A percentile compares a stretch with the other conserved stretches of the same genome.
These are phyloP conservation scores for Lasiodiplodia gonubiensis DNA, from an alignment of 2,329 filamentous ascomycete species.

Conservation along the genomic window DNA sequence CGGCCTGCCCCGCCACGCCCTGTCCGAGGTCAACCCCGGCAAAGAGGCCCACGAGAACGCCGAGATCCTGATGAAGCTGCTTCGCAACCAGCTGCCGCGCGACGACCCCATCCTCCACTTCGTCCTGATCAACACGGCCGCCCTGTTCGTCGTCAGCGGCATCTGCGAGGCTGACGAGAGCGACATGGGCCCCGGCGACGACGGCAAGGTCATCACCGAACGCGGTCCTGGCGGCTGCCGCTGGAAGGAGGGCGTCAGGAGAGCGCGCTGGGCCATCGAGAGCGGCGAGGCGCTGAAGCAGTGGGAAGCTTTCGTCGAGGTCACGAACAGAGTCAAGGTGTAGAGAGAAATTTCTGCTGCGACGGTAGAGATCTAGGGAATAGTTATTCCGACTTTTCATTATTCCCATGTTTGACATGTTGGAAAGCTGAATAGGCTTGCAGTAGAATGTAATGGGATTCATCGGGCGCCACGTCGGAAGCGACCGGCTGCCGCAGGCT, in stretches of 20 bases:
- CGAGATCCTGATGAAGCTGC: slow-evolving; percentile 75
- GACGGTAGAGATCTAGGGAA: no score
- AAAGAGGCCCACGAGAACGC: slow-evolving; percentile 89
- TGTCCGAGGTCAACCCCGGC: slow-evolving; percentile 80
- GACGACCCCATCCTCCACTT: slow-evolving; percentile 91
- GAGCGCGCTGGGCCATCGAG: slow-evolving; percentile 85
- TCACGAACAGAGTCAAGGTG: slow-evolving; percentile 65
- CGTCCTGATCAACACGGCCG: slow-evolving; percentile 91
- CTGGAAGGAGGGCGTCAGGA: slow-evolving; percentile 93
- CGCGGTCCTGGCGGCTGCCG: slow-evolving; percentile 82
- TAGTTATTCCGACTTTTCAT: no score
- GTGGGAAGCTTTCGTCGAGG: slow-evolving; percentile 82
- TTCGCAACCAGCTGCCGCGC: slow-evolving; percentile 72
- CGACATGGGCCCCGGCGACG: slow-evolving; percentile 78
- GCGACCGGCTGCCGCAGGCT: no score
- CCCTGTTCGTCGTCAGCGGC: slow-evolving; percentile 82
- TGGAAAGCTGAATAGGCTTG: no score
- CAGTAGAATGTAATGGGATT: no score
- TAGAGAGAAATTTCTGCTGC: background rate
- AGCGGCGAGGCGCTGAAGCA: slow-evolving; percentile 85
- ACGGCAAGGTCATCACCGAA: slow-evolving; percentile 80
- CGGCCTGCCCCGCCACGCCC: slow-evolving; percentile 75
- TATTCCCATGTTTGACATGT: no score
- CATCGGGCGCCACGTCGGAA: no score
- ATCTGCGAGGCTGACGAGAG: slow-evolving; percentile 84